These are phyloP conservation scores for Physcia stellaris DNA, from an alignment of 495 filamentous ascomycete genomes.

Conservation along the genomic window DNA sequence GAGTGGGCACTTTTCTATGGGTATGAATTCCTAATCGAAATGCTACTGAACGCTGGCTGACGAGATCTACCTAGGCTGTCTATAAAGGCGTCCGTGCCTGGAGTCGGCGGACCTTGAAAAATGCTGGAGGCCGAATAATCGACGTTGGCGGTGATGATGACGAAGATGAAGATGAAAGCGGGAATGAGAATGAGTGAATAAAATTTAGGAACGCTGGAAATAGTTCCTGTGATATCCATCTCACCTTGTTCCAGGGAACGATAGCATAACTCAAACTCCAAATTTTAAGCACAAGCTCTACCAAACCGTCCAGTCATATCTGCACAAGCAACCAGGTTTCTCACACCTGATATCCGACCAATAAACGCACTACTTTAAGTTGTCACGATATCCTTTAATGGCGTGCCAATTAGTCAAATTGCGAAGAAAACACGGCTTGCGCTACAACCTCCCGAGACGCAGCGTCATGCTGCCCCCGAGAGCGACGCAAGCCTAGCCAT, in stretches of 20 bases:
- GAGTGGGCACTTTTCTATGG: slow-evolving; percentile 66
- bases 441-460: too few species aligned
- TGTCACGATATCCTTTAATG: slow-evolving; percentile 63
- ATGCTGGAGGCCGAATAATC: slow-evolving; percentile 61
- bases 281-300: neutral
- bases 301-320: neutral
- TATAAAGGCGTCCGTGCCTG: slow-evolving; percentile 66
- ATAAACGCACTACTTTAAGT: slow-evolving; percentile 78
- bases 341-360: slow-evolving; percentile 1
- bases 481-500: too few species aligned
- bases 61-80: slow-evolving; percentile 45
- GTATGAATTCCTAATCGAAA: slow-evolving; percentile 37
- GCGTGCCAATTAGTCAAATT: slow-evolving; percentile 88
- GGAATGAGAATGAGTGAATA: slow-evolving; percentile 4
- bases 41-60: slow-evolving; percentile 2
- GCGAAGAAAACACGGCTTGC: too few species aligned
- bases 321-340: neutral
- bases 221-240: neutral
- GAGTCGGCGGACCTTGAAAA: slow-evolving; percentile 55
- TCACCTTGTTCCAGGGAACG: slow-evolving; percentile 3
- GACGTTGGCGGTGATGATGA: slow-evolving; percentile 70
- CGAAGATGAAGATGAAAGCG: slow-evolving; percentile 46
- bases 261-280: slow-evolving; percentile 4
- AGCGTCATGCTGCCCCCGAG: too few species aligned
- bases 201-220: neutral